Evolutionary conservation across 2,329 filamentous ascomycete species (phyloP).

Genomic region (Claviceps sp.): DNA sequence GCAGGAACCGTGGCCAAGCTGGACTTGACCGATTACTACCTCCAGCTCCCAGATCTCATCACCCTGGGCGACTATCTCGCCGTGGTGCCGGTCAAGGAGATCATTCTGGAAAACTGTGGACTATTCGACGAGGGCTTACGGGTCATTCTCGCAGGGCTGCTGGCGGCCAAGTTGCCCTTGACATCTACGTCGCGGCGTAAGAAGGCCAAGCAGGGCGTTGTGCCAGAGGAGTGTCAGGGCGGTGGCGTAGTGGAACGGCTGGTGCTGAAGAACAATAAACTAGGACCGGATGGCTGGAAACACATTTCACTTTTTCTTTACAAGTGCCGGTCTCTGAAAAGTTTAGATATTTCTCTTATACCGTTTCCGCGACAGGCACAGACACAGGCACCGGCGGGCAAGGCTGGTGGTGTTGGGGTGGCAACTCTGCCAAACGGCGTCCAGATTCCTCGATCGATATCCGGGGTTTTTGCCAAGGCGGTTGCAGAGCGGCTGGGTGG

Average conservation of each 20-base stretch:
- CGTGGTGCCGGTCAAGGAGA: constrained; percentile 76
- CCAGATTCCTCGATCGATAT: constrained; percentile 21
- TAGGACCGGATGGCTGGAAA: constrained; percentile 80
- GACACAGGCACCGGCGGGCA: constrained; percentile 16
- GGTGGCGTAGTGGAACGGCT: constrained; percentile 75
- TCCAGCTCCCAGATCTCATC: constrained; percentile 71
- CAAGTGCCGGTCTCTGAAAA: constrained; percentile 75
- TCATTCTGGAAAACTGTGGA: constrained; percentile 78
- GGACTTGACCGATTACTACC: constrained; percentile 70
- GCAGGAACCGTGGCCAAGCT: constrained; percentile 71
- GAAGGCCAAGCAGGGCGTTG: constrained; percentile 25
- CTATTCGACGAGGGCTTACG: constrained; percentile 77
- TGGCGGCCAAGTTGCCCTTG: constrained; percentile 59
- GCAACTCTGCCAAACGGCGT: constrained; percentile 18
- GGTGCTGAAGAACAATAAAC: constrained; percentile 82
- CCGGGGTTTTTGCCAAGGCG: constrained; percentile 60
- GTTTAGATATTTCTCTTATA: constrained; percentile 75
- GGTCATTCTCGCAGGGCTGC: constrained; percentile 71
- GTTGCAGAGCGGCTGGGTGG: constrained; percentile 67
- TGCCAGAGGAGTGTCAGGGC: constrained; percentile 27
- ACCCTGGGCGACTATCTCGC: constrained; percentile 91
- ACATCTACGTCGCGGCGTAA: constrained; percentile 31
- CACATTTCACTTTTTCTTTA: constrained; percentile 82
- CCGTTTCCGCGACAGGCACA: constrained; percentile 48
- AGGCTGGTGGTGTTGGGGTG: constrained; percentile 11